Percentiles rank a stretch among this genome's conserved stretches.
Evolutionary conservation across 73 alveolate genomes (phyloP).

Genomic region (Stentor coeruleus): DNA sequence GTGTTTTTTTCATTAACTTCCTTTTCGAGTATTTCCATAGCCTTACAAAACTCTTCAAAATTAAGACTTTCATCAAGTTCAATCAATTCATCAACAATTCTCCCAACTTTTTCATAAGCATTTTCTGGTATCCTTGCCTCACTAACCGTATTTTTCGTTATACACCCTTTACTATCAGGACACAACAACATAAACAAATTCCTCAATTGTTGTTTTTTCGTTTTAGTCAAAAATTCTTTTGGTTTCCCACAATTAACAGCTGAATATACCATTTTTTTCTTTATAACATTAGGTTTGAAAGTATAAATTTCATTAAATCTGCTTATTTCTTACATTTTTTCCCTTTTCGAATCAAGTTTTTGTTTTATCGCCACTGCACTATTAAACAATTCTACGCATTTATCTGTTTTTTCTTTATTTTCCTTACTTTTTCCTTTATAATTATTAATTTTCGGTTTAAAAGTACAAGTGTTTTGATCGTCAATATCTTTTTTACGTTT

Average conservation of each 20-base stretch:
- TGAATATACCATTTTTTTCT: background rate
- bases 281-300: background rate
- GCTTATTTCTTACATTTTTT: background rate
- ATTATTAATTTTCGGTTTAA: background rate
- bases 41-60: conserved; percentile 1
- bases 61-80: background rate
- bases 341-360: background rate
- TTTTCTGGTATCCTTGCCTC: background rate
- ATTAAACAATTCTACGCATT: background rate
- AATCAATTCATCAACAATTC: background rate
- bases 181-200: background rate
- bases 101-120: background rate
- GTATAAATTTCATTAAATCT: background rate
- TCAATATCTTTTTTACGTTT: background rate
- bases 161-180: background rate
- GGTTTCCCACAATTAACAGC: background rate
- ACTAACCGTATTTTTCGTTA: background rate
- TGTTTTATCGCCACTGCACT: background rate
- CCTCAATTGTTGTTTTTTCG: background rate
- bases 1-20: background rate
- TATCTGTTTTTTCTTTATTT: no score
- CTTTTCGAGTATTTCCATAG: background rate
- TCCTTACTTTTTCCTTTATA: background rate
- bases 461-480: background rate
- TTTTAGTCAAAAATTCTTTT: no score